These are phyloP conservation scores for Acorus calamus DNA, from an alignment of 106 monocot species.

Conservation along the genomic window DNA sequence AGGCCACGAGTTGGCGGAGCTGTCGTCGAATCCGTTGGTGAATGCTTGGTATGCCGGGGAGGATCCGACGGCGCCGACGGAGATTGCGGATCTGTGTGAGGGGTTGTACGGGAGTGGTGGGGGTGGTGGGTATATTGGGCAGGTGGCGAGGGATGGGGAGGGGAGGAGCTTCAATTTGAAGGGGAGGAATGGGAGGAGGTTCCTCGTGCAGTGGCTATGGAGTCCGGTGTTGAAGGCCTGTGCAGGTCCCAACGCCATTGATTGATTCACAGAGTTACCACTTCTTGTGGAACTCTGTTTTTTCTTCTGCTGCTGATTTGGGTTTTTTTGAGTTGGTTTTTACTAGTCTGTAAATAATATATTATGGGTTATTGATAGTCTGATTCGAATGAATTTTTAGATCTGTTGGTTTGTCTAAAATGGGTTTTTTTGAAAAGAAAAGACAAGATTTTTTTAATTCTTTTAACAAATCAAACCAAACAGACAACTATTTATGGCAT, in stretches of 20 bases:
- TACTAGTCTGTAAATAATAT: too few relatives aligned
- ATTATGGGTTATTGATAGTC: too few relatives aligned
- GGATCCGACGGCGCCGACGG: conserved; percentile 67
- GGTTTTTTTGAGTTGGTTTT: too few relatives aligned
- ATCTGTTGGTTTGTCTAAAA: too few relatives aligned
- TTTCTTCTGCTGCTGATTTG: too few relatives aligned
- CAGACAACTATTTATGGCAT: too few relatives aligned
- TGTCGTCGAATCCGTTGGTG: conserved; percentile 60
- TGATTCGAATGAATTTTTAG: too few relatives aligned
- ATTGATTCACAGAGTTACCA: neutral
- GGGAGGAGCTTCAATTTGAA: conserved; percentile 48
- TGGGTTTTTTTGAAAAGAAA: too few relatives aligned
- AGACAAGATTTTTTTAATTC: too few relatives aligned
- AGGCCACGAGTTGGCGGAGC: conserved; percentile 67
- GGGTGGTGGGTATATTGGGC: conserved; percentile 64
- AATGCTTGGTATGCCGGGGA: conserved; percentile 84
- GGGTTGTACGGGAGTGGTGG: conserved; percentile 65
- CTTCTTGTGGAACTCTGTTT: too few relatives aligned
- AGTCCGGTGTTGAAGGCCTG: conserved; percentile 40
- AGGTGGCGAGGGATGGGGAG: conserved; percentile 28
- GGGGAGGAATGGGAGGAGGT: conserved; percentile 41
- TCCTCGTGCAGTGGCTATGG: conserved; percentile 72
- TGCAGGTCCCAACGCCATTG: conserved; percentile 49
- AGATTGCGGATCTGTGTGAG: conserved; percentile 73
- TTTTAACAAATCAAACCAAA: too few relatives aligned